Conservation (phyloP, 768 basidiomycete genomes). For the Kwoniella heveanensis region DNA sequence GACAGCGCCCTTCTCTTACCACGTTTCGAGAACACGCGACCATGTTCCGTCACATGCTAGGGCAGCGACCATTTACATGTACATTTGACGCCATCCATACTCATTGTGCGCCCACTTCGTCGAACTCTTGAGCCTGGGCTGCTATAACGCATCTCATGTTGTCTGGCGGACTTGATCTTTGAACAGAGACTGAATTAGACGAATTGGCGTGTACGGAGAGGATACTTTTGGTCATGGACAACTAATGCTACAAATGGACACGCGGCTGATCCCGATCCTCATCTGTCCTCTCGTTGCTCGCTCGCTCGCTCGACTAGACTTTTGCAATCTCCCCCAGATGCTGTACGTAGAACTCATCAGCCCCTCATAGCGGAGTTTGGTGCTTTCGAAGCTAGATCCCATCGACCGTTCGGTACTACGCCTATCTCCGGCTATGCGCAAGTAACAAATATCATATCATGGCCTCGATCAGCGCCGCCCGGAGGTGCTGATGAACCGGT, state of each 20-base stretch:
- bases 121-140: no score
- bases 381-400: slow-evolving; percentile 1
- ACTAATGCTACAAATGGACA: background rate
- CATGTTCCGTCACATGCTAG: no score
- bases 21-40: no score
- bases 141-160: no score
- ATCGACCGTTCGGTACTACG: background rate
- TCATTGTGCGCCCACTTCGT: no score
- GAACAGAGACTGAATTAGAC: background rate
- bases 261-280: background rate
- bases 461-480: background rate
- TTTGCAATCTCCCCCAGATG: no score
- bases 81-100: no score
- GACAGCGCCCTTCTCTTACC: no score
- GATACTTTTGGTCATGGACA: background rate
- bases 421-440: background rate
- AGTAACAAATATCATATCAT: background rate
- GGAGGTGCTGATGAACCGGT: no score
- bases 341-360: background rate
- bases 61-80: no score
- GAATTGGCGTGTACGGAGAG: background rate
- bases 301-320: no score
- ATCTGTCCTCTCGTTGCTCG: background rate
- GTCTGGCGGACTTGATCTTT: no score
- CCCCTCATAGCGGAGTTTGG: background rate